These are phyloP conservation scores for Dryas integrifolia DNA, from an alignment of 331 rosid genomes.

Conservation along the genomic window DNA sequence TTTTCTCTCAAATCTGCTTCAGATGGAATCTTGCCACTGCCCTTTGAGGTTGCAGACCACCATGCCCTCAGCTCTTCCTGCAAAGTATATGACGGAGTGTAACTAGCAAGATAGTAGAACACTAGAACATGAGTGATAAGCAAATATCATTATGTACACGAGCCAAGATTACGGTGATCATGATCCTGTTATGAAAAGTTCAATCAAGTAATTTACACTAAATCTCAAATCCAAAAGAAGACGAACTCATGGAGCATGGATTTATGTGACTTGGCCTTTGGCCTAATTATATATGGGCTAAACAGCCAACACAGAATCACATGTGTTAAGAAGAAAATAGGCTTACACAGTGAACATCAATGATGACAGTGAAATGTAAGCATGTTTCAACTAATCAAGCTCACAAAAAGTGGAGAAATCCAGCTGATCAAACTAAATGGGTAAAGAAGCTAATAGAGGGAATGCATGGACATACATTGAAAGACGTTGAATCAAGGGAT, in stretches of 20 bases:
- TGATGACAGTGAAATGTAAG: background rate
- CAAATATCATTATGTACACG: background rate
- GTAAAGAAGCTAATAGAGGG: background rate
- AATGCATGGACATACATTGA: background rate
- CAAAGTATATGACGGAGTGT: slow-evolving; percentile 2
- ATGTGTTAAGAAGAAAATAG: background rate
- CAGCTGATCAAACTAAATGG: background rate
- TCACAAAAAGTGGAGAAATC: background rate
- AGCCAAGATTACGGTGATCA: background rate
- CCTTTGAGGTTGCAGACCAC: slow-evolving; percentile 58
- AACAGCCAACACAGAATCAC: background rate
- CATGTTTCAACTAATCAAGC: background rate
- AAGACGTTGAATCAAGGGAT: slow-evolving; percentile 7
- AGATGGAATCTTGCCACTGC: slow-evolving; percentile 45
- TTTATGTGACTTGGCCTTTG: too few relatives aligned
- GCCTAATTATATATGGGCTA: background rate
- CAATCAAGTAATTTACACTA: too few relatives aligned
- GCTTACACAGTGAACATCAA: background rate
- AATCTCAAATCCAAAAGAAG: too few relatives aligned
- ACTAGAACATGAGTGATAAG: too few relatives aligned
- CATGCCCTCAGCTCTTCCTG: slow-evolving; percentile 94
- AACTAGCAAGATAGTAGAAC: background rate
- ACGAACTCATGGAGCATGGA: too few relatives aligned
- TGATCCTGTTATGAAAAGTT: background rate
- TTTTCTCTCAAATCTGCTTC: slow-evolving; percentile 55